Percentiles rank a stretch among this genome's conserved stretches.
phyloP scores from a whole-genome alignment of 345 rosid genomes.

The Salix caprea region DNA sequence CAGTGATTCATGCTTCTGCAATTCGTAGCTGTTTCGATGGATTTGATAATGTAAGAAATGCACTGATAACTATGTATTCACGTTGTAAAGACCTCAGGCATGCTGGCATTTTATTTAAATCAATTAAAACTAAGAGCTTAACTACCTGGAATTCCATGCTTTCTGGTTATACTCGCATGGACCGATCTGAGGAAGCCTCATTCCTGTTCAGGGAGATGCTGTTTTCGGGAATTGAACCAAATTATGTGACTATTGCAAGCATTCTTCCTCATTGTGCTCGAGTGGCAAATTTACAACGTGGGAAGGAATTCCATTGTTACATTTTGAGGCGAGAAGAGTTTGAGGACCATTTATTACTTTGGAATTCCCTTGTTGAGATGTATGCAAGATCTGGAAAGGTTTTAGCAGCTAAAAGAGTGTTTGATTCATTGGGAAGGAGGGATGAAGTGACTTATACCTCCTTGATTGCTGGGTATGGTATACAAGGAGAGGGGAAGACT shows the following conservation, averaged over 20 bases:
- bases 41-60: constrained; percentile 50
- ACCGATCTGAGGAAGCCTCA: constrained; percentile 60
- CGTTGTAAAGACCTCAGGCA: constrained; percentile 51
- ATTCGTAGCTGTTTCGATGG: constrained; percentile 35
- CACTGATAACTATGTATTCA: constrained; percentile 71
- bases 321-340: constrained; percentile 46
- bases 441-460: constrained; percentile 81
- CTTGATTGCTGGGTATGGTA: constrained; percentile 68
- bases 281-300: constrained; percentile 70
- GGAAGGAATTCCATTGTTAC: constrained; percentile 84
- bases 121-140: constrained; percentile 38
- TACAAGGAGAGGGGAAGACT: constrained; percentile 54
- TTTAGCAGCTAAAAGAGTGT: constrained; percentile 46
- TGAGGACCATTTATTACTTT: constrained; percentile 39
- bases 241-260: constrained; percentile 64
- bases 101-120: constrained; percentile 42
- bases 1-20: constrained; percentile 59
- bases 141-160: constrained; percentile 76
- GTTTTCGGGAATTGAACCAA: constrained; percentile 54
- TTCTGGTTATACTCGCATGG: constrained; percentile 53
- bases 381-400: constrained; percentile 75
- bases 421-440: constrained; percentile 47
- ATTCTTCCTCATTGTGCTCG: constrained; percentile 78
- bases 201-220: constrained; percentile 57
- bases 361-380: constrained; percentile 78